Evolutionary conservation across 2,329 filamentous ascomycete genomes (phyloP), one percentile per base, ranked within the genome.

Genomic region (Zarea fungicola): DNA sequence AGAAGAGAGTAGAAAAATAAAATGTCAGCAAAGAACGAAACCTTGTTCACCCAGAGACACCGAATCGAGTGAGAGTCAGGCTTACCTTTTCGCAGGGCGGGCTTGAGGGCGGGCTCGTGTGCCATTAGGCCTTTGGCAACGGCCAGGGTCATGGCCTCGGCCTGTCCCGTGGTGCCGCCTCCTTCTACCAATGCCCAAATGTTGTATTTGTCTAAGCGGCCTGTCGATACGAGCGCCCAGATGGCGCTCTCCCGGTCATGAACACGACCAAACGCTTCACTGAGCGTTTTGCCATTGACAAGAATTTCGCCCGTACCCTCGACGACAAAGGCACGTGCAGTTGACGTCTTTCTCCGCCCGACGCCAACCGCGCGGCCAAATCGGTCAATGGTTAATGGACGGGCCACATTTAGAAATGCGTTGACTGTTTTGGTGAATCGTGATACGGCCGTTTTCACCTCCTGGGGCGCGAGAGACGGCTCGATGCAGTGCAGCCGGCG

Each of bases 221-320:
- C 76, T 21, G 90, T 95, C 42, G 83, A 78, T 61, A 91, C 89
- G 61, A 99, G 70, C 7, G 92, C 83, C 92, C 92, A 99, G 4
- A 96, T 73, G 3, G 89, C 92, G 63, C 89, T 96, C 73, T 97
- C 93, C 36, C 93, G 83, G 68, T 99, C 92, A 65, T 99, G 92
- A 43, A 96, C 70, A 29, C 93, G 83, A 28, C 84, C 87, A 66
- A 99, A 99, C 19, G 81, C 84, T 43, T 93, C 80, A 43, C 78
- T 80, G 49, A 99, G 72, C n/a, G 80, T 81, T 72, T 90, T 92
- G 54, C 91, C 91, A 65, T 99, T 99, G 66, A 99, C 76, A 57
- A 95, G 66, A 13, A 95, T 82, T 69, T 97, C 87, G 13, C 93
- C 95, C 10, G 87, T 89, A 6, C 93, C 93, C 70, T 97, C 92